phyloP scores from a whole-genome alignment of 1,139 yeast species.

The Pichia sp. region DNA sequence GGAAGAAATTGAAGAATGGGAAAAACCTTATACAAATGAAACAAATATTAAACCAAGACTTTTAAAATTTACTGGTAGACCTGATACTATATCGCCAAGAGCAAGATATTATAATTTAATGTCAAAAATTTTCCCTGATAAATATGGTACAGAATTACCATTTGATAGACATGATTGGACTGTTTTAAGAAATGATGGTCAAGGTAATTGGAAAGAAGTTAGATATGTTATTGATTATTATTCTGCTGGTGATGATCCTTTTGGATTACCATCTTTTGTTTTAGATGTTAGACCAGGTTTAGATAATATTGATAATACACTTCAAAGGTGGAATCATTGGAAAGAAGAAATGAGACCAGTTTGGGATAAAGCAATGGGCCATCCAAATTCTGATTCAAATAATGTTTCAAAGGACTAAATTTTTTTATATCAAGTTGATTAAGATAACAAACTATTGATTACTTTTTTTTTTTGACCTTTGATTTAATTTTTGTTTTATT shows the following conservation, averaged over 20 bases:
- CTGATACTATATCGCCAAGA: constrained; percentile 81
- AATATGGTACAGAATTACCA: constrained; percentile 75
- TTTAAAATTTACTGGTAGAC: constrained; percentile 84
- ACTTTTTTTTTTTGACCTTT: background rate
- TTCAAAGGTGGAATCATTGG: constrained; percentile 47
- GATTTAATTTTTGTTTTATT: background rate
- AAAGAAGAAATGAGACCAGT: constrained; percentile 24
- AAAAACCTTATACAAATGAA: constrained; percentile 46
- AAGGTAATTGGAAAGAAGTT: constrained; percentile 50
- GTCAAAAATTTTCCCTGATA: constrained; percentile 65
- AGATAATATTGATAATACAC: constrained; percentile 56
- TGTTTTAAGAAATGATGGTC: constrained; percentile 57
- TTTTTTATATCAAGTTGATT: no score
- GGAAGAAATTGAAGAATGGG: constrained; percentile 94
- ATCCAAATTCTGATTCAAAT: background rate
- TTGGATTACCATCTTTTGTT: constrained; percentile 84
- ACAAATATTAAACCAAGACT: constrained; percentile 65
- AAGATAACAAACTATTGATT: background rate
- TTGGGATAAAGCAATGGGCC: constrained; percentile 32
- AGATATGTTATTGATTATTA: constrained; percentile 95
- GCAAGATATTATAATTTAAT: constrained; percentile 65
- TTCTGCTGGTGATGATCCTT: constrained; percentile 80
- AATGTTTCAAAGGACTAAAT: background rate
- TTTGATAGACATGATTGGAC: constrained; percentile 99
- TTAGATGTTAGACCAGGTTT: constrained; percentile 94